phyloP scores from a whole-genome alignment of 352 stramenopile genomes.

The Blastocystis sp. region DNA sequence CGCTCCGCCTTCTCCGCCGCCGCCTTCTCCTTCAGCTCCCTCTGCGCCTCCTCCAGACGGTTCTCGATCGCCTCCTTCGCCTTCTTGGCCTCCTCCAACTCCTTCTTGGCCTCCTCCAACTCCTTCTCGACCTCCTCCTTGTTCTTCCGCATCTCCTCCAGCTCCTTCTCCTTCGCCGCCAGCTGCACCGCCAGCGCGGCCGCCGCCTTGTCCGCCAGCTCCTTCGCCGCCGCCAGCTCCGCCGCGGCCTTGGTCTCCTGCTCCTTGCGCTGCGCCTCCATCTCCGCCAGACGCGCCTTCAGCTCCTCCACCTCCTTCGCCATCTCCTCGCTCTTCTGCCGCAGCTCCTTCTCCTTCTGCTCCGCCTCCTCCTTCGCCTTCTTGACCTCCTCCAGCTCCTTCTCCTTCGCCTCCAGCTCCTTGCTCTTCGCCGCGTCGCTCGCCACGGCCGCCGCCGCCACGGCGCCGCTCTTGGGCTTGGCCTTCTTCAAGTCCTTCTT shows the following conservation, averaged over 20 bases:
- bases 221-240: neutral
- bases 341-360: conserved; percentile 19
- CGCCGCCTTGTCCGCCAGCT: neutral
- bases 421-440: neutral
- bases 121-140: conserved; percentile 39
- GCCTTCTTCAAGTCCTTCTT: conserved; percentile 26
- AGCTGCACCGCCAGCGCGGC: neutral
- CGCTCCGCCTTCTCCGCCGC: neutral
- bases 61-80: neutral
- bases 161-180: conserved; percentile 18
- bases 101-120: neutral
- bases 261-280: neutral
- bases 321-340: conserved; percentile 13
- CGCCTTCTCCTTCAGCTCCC: neutral
- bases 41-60: neutral
- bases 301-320: conserved; percentile 30
- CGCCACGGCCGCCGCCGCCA: neutral
- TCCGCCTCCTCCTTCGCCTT: neutral
- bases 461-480: neutral
- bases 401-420: conserved; percentile 8
- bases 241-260: neutral
- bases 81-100: conserved; percentile 1
- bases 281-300: neutral
- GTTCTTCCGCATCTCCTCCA: conserved; percentile 28
- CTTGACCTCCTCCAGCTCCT: neutral